A percentile compares a stretch with the other conserved stretches of the same genome.
These are phyloP conservation scores for Mycena amicta DNA, from an alignment of 768 basidiomycete species.

Conservation along the genomic window DNA sequence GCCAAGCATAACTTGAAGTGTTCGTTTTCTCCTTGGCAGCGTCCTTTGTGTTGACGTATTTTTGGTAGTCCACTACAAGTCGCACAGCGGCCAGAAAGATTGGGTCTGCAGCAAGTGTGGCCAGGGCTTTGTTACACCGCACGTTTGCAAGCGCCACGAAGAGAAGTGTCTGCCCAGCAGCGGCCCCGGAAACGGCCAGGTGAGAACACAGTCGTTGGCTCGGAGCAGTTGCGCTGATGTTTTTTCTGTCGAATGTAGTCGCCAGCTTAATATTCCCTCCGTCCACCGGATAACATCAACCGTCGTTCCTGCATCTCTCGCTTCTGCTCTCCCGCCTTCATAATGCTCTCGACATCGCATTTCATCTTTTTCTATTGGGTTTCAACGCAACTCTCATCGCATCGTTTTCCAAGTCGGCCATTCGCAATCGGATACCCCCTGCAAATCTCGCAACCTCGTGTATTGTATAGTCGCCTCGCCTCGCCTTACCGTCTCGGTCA, in stretches of 20 bases:
- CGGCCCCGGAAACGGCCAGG: neutral
- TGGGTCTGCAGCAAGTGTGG: conserved; percentile 5
- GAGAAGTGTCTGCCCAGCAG: neutral
- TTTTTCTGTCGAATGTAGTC: neutral
- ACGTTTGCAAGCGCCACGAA: neutral
- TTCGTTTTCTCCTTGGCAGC: neutral
- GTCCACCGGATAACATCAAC: neutral
- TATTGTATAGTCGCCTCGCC: too few species aligned
- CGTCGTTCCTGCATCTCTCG: neutral
- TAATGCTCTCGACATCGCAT: too few species aligned
- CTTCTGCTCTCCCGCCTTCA: neutral
- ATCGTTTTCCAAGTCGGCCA: too few species aligned
- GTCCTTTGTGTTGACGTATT: neutral
- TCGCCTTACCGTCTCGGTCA: too few species aligned
- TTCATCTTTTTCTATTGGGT: too few species aligned
- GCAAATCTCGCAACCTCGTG: too few species aligned
- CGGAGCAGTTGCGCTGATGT: neutral
- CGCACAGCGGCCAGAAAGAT: conserved; percentile 1
- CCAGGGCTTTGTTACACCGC: neutral
- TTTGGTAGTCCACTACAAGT: conserved; percentile 6
- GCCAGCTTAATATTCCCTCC: too few species aligned
- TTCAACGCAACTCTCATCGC: too few species aligned
- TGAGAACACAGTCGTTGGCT: neutral
- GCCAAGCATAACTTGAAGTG: conserved; percentile 8
- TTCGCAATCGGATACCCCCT: too few species aligned